Conservation (phyloP, 345 rosid species). For the Combretum micranthum region DNA sequence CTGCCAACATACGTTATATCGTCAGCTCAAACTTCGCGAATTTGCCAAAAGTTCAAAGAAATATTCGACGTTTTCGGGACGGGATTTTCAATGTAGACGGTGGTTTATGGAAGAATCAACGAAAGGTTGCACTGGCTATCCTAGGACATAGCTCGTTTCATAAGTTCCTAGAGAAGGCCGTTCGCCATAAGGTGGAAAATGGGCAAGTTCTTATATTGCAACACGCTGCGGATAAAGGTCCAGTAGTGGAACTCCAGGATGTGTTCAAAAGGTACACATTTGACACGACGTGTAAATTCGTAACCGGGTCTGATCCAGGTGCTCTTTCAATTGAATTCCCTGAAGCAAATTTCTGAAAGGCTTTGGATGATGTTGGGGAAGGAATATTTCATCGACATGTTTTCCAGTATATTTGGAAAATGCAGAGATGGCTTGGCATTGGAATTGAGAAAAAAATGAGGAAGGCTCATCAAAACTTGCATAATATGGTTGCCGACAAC, state of each 20-base stretch:
- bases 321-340: constrained; percentile 27
- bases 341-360: constrained; percentile 16
- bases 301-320: constrained; percentile 33
- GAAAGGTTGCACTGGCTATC: constrained; percentile 28
- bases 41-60: constrained; percentile 44
- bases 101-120: constrained; percentile 37
- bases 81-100: constrained; percentile 49
- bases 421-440: constrained; percentile 30
- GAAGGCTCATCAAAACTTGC: constrained; percentile 15
- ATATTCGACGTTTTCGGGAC: constrained; percentile 46
- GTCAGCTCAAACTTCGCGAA: constrained; percentile 47
- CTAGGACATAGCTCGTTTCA: constrained; percentile 19
- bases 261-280: constrained; percentile 36
- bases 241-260: constrained; percentile 40
- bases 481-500: constrained; percentile 11
- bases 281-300: constrained; percentile 28
- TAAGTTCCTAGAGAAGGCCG: no score
- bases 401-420: constrained; percentile 28
- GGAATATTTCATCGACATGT: constrained; percentile 32
- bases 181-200: no score
- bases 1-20: constrained; percentile 44
- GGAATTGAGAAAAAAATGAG: constrained; percentile 32
- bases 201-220: no score
- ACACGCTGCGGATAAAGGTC: no score
- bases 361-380: constrained; percentile 33